A percentile compares a stretch with the other conserved stretches of the same genome.
These are phyloP conservation scores for Sungouiozyma intestinalis DNA, from an alignment of 805 yeast genomes.

Conservation along the genomic window DNA sequence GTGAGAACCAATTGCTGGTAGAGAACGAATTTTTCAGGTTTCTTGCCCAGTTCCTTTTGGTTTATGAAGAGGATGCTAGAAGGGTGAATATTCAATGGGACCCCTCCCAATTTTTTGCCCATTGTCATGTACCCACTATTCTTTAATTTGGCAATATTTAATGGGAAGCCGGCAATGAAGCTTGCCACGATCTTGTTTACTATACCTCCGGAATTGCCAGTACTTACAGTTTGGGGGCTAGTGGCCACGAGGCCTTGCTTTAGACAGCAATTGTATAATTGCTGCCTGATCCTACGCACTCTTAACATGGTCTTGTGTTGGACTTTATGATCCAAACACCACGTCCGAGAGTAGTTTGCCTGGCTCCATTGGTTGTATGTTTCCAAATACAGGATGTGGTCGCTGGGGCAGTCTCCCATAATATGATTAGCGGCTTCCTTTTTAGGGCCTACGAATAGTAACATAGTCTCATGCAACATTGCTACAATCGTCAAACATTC, in stretches of 20 bases:
- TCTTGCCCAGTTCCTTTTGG: conserved; percentile 35
- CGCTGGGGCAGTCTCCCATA: conserved; percentile 48
- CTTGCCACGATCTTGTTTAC: conserved; percentile 14
- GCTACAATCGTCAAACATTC: conserved; percentile 69
- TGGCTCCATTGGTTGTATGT: conserved; percentile 71
- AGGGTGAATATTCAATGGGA: conserved; percentile 77
- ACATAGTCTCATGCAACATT: conserved; percentile 71
- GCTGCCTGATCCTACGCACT: conserved; percentile 61
- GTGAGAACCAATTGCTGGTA: conserved; percentile 82
- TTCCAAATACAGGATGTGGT: conserved; percentile 66
- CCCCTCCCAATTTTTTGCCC: conserved; percentile 40
- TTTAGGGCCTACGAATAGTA: conserved; percentile 26
- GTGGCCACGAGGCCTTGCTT: conserved; percentile 21
- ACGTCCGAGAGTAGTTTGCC: conserved; percentile 53
- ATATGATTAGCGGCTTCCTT: conserved; percentile 24
- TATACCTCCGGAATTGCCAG: conserved; percentile 4
- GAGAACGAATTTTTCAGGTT: conserved; percentile 63
- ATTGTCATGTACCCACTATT: conserved; percentile 23
- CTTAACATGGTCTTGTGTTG: conserved; percentile 65
- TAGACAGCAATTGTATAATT: conserved; percentile 50
- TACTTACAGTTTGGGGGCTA: no score
- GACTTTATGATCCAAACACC: conserved; percentile 80
- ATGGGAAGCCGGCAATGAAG: conserved; percentile 27
- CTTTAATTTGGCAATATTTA: conserved; percentile 23
- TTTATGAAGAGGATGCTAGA: conserved; percentile 53